Conservation (phyloP, 1,139 yeast species). For the Sugiyamaella paludigena region DNA sequence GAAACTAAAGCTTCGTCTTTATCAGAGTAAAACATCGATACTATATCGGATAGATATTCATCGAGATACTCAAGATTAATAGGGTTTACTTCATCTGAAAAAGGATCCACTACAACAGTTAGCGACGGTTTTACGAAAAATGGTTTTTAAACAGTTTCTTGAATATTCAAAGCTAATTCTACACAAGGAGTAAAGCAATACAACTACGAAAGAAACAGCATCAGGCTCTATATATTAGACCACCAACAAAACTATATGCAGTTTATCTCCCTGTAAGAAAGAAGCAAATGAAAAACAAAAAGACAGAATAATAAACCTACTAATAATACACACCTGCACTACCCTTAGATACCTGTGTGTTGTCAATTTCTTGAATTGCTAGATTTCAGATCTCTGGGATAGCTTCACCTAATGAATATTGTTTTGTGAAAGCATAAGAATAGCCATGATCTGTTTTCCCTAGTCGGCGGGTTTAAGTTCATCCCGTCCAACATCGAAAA, state of each 20-base stretch:
- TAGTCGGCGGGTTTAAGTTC: no score
- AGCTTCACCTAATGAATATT: no score
- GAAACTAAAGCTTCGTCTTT: conserved; percentile 9
- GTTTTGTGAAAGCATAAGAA: no score
- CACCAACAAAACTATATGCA: no score
- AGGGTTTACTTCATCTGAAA: conserved; percentile 10
- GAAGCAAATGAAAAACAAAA: no score
- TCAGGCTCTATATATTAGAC: no score
- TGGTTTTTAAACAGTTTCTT: neutral
- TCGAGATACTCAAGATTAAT: conserved; percentile 10
- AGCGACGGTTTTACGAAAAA: neutral
- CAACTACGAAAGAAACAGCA: no score
- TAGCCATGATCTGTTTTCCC: neutral
- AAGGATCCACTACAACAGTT: conserved; percentile 7
- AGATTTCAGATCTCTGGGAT: no score
- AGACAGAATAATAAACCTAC: neutral
- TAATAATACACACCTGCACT: neutral
- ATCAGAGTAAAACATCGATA: neutral
- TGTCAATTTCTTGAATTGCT: no score
- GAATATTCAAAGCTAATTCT: conserved; percentile 6
- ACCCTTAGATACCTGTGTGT: no score
- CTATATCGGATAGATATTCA: neutral
- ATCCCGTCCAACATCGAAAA: no score
- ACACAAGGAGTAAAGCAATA: conserved; percentile 2
- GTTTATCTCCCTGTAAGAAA: no score